Evolutionary conservation across 345 rosid genomes (phyloP).

Genomic region (Orychophragmus violaceus): DNA sequence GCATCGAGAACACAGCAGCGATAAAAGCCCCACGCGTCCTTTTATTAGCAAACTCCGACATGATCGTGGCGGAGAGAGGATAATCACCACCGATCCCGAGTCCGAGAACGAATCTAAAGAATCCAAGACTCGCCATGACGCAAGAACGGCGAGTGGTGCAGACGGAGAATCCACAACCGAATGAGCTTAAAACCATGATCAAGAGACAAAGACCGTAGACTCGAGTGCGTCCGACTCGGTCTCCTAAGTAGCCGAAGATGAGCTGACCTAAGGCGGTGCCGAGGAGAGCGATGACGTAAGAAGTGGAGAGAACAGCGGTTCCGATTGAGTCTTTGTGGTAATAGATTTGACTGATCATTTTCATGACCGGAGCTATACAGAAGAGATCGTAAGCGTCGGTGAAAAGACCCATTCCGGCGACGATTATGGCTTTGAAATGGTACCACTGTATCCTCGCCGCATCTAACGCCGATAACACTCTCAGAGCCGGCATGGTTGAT

Average conservation of each 20-base stretch:
- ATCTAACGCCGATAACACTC: constrained; percentile 33
- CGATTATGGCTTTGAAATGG: constrained; percentile 42
- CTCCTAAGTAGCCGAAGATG: constrained; percentile 59
- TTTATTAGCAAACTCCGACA: constrained; percentile 80
- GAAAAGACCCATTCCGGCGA: constrained; percentile 50
- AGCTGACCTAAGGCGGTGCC: constrained; percentile 62
- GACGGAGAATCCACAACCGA: constrained; percentile 60
- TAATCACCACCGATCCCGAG: constrained; percentile 78
- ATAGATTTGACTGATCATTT: constrained; percentile 41
- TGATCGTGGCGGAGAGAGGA: constrained; percentile 72
- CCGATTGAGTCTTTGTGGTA: constrained; percentile 17
- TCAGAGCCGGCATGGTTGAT: constrained; percentile 7
- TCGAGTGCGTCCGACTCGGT: constrained; percentile 49
- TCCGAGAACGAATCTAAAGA: constrained; percentile 62
- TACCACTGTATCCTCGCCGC: constrained; percentile 40
- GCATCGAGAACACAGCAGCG: constrained; percentile 73
- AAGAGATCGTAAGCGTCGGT: constrained; percentile 48
- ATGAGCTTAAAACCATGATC: constrained; percentile 54
- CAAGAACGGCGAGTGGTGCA: constrained; percentile 43
- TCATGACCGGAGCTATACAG: constrained; percentile 38
- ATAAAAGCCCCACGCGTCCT: constrained; percentile 64
- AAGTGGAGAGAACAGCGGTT: constrained; percentile 25
- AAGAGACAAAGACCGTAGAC: constrained; percentile 55
- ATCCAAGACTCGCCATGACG: constrained; percentile 50
- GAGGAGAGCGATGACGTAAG: constrained; percentile 44